Conservation (phyloP, 257 asterid species). For the Petunia secreta region DNA sequence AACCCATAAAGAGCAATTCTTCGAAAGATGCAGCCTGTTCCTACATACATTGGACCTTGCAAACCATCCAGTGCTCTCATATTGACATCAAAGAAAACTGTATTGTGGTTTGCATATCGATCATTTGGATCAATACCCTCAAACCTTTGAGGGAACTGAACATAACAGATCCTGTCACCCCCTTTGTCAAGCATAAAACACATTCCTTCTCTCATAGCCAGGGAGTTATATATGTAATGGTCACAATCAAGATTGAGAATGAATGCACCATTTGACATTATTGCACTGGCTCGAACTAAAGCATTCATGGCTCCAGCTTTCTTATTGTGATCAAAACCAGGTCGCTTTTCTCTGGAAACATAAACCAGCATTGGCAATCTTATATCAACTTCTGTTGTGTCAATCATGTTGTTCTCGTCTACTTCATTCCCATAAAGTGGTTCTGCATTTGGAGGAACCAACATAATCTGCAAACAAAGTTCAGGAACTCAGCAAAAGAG, state of each 20-base stretch:
- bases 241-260: constrained; percentile 92
- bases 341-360: constrained; percentile 87
- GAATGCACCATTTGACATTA: constrained; percentile 91
- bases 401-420: constrained; percentile 59
- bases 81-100: constrained; percentile 87
- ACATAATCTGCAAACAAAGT: constrained; percentile 66
- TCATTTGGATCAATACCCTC: constrained; percentile 95
- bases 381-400: constrained; percentile 69
- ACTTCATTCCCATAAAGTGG: constrained; percentile 67
- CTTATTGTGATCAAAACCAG: constrained; percentile 88
- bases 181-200: constrained; percentile 96
- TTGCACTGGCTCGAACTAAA: constrained; percentile 87
- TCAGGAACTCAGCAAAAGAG: neutral
- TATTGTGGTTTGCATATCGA: constrained; percentile 90
- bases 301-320: constrained; percentile 98
- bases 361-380: constrained; percentile 91
- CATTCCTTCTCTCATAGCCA: constrained; percentile 90
- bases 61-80: constrained; percentile 96
- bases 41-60: constrained; percentile 97
- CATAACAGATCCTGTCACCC: constrained; percentile 85
- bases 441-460: constrained; percentile 80
- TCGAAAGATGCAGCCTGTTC: constrained; percentile 90
- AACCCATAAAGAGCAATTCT: constrained; percentile 84
- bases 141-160: constrained; percentile 87
- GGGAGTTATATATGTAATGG: constrained; percentile 78